A percentile compares a stretch with the other conserved stretches of the same genome.
phyloP scores from a whole-genome alignment of 192 early-diverging fungal species.

The Linnemannia exigua region DNA sequence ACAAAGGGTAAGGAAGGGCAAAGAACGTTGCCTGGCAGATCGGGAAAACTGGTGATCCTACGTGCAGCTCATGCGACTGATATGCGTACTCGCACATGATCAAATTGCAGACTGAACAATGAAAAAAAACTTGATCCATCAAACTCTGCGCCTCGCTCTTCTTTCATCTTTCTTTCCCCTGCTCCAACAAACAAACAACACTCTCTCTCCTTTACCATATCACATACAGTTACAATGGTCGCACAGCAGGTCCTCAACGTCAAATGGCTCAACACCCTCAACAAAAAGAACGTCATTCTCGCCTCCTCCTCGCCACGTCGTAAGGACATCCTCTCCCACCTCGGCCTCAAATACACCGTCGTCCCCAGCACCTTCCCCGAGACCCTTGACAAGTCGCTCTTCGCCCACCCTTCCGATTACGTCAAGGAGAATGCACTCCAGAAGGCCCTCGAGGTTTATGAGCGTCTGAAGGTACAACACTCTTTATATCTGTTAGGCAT shows the following conservation, averaged over 20 bases:
- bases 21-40: neutral
- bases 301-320: slow-evolving; percentile 89
- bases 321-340: slow-evolving; percentile 74
- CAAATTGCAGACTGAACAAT: neutral
- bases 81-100: neutral
- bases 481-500: neutral
- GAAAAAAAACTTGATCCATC: neutral
- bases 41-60: neutral
- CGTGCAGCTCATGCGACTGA: neutral
- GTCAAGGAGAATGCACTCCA: slow-evolving; percentile 76
- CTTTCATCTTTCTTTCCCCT: neutral
- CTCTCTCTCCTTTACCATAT: too few species aligned
- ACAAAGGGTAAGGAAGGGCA: neutral
- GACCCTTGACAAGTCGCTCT: slow-evolving; percentile 78
- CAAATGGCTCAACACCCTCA: slow-evolving; percentile 53
- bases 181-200: too few species aligned
- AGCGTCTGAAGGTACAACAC: slow-evolving; percentile 60
- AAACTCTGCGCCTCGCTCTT: neutral
- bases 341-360: slow-evolving; percentile 74
- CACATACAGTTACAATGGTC: slow-evolving; percentile 21
- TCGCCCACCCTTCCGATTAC: slow-evolving; percentile 72
- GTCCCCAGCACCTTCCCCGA: slow-evolving; percentile 84
- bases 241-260: slow-evolving; percentile 39
- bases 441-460: slow-evolving; percentile 81
- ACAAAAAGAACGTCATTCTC: slow-evolving; percentile 71